Base-by-base conservation (phyloP, 106 monocot species). In the Posidonia australis region DNA sequence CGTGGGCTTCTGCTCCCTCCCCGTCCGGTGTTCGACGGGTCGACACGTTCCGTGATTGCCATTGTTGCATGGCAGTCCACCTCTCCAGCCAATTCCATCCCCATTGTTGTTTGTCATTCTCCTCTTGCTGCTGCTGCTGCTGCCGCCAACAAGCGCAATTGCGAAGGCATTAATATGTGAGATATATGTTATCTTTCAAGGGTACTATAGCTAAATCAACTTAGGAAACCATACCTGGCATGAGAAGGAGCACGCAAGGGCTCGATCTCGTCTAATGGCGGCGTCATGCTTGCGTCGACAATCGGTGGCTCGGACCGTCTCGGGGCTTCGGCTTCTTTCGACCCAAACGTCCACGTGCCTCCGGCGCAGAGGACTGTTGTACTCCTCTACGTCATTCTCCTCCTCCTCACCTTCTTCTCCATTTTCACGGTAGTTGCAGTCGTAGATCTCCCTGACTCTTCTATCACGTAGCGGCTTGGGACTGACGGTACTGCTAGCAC, bases 61-160 rank as follows among this genome's bases (percentile, higher is more conserved):
- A 69, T 32, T 67, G 82, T 51, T 86, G 85, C 3, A 56, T 44
- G 14, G 77, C 76, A 85, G 80, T 90, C 90, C 90, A 86, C 16
- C 71, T 57, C 67, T 86, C 90, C 67, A 86, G 73, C 90, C 82
- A 86, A 55, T 81, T 86, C 83, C 80, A 78, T 11, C 80, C 79
- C 59, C 66, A 72, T 44, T 67, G 72, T 44, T 77, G 77, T 69
- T 71, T 75, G 61, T 80, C 67, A 0, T 44, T 13, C 25, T 61
- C 70, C 3, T 49, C 29, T 12, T 49, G 43, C 74, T 24, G 51
- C 27, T 42, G 32, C 72, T 67, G 60, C 18, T 57, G 65, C 13
- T 63, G 43, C 54, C 46, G 52, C 21, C 41, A 61, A 17, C n/a
- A n/a, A n/a, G n/a, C n/a, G n/a, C n/a, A n/a, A n/a, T n/a, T n/a